Evolutionary conservation across 1,139 yeast genomes (phyloP), one percentile per base, ranked within the genome.

Genomic region (Trichomonascaceae sp.): DNA sequence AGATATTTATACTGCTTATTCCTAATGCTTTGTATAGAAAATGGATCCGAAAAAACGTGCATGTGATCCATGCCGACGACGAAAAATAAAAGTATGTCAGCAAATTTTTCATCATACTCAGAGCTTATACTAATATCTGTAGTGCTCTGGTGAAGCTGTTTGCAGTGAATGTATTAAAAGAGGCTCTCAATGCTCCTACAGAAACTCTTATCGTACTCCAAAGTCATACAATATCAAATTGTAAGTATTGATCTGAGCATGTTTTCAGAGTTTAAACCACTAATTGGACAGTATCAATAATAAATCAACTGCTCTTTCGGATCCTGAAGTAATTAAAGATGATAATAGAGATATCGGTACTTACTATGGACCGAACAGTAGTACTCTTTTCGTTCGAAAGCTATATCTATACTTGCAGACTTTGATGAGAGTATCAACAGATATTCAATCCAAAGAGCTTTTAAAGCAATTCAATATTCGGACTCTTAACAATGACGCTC

Each of bases 281-380:
- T 27, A 30, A 19, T 38, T 45, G n/a, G 27, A 13, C 20, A 50
- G 20, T 45, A 24, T 20, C 44, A 41, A 30, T 20, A 15, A 10
- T 43, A 32, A 20, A 15, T 15, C 3, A 3, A 32, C 36, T 27
- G 36, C 41, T 41, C 39, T 7, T 12, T 18, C 18, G 48, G 19
- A 19, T 10, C 18, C 2, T 45, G 36, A 19, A 15, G 18, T 9
- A 15, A 13, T 5, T 22, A 45, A 30, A 27, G 20, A 38, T 22
- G 48, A 12, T 2, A 47, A 36, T 9, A 43, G 44, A 10, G 50
- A 43, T 4, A 47, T 47, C 38, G 50, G 41, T 15, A 27, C 50
- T 38, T 47, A 20, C 44, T 47, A 47, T 22, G 50, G 50, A 12
- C 22, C 45, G 12, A 47, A 43, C 15, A 47, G 50, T 30, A 47